A percentile compares a stretch with the other conserved stretches of the same genome.
Evolutionary conservation across 1,284 basidiomycete genomes (phyloP).

Genomic region (Leucoagaricus sp.): DNA sequence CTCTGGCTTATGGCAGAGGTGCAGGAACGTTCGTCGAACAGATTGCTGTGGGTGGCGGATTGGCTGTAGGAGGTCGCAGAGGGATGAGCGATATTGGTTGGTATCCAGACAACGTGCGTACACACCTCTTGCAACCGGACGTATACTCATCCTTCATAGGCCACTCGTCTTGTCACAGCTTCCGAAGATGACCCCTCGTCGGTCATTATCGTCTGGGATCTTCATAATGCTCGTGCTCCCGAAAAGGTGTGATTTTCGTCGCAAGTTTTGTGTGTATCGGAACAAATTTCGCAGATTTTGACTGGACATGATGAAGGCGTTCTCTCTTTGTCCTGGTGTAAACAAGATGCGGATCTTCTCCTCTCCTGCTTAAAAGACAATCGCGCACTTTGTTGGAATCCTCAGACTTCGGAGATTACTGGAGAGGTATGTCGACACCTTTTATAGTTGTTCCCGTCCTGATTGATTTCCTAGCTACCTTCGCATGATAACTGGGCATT

Average conservation of each 20-base stretch:
- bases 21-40: no score
- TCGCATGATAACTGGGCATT: slow-evolving; percentile 96
- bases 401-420: slow-evolving; percentile 87
- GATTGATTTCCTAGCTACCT: slow-evolving; percentile 63
- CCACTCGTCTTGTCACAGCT: no score
- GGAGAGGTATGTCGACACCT: slow-evolving; percentile 69
- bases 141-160: no score
- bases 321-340: slow-evolving; percentile 89
- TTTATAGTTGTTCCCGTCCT: slow-evolving; percentile 2
- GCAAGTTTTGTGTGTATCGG: not conserved
- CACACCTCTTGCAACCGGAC: not conserved
- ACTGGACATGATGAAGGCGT: slow-evolving; percentile 97
- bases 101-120: slow-evolving; percentile 91
- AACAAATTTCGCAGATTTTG: slow-evolving; percentile 64
- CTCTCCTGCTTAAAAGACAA: slow-evolving; percentile 98
- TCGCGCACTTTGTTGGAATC: slow-evolving; percentile 95
- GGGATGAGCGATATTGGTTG: slow-evolving; percentile 98
- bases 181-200: slow-evolving; percentile 93
- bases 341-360: slow-evolving; percentile 94
- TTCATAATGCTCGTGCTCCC: slow-evolving; percentile 94
- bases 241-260: slow-evolving; percentile 71
- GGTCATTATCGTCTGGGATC: slow-evolving; percentile 98
- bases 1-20: no score
- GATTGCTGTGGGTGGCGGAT: no score
- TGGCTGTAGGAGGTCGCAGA: slow-evolving; percentile 77